Base-by-base conservation (phyloP, 2,329 filamentous ascomycete genomes). In the Chaetomiaceae sp. region DNA sequence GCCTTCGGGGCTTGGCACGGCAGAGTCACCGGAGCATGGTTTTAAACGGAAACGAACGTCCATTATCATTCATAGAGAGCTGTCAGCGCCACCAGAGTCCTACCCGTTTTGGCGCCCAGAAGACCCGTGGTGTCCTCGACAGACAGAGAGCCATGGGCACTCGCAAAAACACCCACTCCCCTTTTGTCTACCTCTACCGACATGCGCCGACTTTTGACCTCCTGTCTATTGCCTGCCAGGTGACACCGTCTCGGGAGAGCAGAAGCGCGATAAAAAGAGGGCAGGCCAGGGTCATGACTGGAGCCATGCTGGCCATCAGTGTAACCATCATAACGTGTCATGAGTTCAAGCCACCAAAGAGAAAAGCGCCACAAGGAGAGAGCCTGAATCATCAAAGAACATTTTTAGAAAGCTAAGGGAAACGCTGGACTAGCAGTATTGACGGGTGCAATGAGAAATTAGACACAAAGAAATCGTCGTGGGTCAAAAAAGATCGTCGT, bases 101-200 rank as follows among this genome's bases (percentile, higher is more conserved):
- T 43, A 43, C 21, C 16, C 23, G 12, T 5, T 39, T 31, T 23
- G 34, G 27, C 20, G 35, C 34, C 40, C 8, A 14, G 17, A 39
- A 20, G 4, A 33, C n/a, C 8, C 19, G 25, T 53, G 47, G 53
- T 49, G 38, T 55, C 38, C 47, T 55, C 47, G 50, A 53, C 53
- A 53, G 55, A 57, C 50, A 51, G 43, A 21, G 27, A 39, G 17
- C 35, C 45, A 21, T 12, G 23, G n/a, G 23, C 19, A 12, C n/a
- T 33, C 17, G 31, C 5, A 20, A 7, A 31, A 17, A 44, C 23
- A 27, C 38, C 49, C 44, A 33, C 34, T 20, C 33, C 48, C 7
- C 23, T 12, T 55, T 58, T 58, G 51, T 56, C 54, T 58, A 58
- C 51, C 54, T 57, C 53, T 55, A 50, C 51, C 50, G 51, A 10